A percentile compares a stretch with the other conserved stretches of the same genome.
phyloP scores from a whole-genome alignment of 1,139 yeast species.

The Saccharomyces hybrid region DNA sequence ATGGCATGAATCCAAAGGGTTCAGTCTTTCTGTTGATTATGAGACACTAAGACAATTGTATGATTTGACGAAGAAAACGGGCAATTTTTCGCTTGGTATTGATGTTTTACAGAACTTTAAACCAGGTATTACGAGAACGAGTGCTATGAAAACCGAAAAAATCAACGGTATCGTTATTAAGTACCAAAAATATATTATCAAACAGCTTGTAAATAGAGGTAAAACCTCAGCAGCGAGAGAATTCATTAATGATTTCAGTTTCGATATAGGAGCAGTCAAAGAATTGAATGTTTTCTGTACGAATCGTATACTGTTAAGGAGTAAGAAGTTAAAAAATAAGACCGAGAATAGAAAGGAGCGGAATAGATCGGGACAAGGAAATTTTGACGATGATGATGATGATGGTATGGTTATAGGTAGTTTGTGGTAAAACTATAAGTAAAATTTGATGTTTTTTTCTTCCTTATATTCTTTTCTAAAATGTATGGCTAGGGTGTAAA shows the following conservation, averaged over 20 bases:
- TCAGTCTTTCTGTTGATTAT: constrained; percentile 13
- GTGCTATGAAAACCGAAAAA: not conserved
- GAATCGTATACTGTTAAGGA: not conserved
- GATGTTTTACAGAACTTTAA: constrained; percentile 13
- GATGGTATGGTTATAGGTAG: constrained; percentile 33
- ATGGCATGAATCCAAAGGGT: constrained; percentile 15
- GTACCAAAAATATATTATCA: not conserved
- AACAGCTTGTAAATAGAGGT: not conserved
- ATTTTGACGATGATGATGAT: constrained; percentile 34
- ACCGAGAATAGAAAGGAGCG: constrained; percentile 10
- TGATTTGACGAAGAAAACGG: constrained; percentile 6
- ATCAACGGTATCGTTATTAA: not conserved
- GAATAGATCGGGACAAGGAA: constrained; percentile 13
- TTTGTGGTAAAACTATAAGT: constrained; percentile 17
- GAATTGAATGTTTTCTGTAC: not conserved
- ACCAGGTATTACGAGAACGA: constrained; percentile 3
- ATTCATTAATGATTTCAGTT: not conserved
- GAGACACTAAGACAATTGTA: constrained; percentile 10
- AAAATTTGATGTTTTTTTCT: not conserved
- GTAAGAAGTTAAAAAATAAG: constrained; percentile 6
- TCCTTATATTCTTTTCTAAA: not conserved
- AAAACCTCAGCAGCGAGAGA: not conserved
- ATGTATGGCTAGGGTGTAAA: not conserved
- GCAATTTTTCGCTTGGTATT: constrained; percentile 17
- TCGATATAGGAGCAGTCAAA: not conserved